Evolutionary conservation across 768 basidiomycete species (phyloP).

Genomic region (Auriscalpium orientale): DNA sequence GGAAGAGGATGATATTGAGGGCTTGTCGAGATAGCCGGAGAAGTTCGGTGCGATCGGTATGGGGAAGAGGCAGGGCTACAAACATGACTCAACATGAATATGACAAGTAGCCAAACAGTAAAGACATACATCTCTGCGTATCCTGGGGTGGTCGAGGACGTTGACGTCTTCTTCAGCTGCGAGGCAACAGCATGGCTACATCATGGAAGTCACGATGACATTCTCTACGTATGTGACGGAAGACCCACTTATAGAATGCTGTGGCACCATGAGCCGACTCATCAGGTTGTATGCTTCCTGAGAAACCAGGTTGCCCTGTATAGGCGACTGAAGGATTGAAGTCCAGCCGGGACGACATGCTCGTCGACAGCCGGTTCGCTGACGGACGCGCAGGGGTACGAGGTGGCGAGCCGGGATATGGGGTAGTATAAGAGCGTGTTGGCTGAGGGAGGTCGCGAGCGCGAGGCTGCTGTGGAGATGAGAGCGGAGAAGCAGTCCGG

Average conservation of each 20-base stretch:
- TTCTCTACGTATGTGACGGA: background rate
- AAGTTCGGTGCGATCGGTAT: no score
- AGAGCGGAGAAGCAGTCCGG: slow-evolving; percentile 14
- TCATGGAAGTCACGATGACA: background rate
- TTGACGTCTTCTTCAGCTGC: slow-evolving; percentile 22
- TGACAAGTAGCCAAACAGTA: no score
- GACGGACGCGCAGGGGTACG: background rate
- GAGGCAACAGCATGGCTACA: slow-evolving; percentile 48
- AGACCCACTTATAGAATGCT: slow-evolving; percentile 51
- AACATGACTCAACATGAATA: no score
- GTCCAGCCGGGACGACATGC: slow-evolving; percentile 6
- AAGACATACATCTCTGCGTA: slow-evolving; percentile 2
- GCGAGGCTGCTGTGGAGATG: slow-evolving; percentile 2
- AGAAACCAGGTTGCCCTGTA: slow-evolving; percentile 15
- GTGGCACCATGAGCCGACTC: slow-evolving; percentile 22
- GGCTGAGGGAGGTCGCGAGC: background rate
- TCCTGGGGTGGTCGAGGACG: background rate
- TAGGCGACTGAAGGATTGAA: slow-evolving; percentile 49
- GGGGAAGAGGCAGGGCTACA: no score
- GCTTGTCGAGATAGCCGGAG: no score
- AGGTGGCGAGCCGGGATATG: background rate
- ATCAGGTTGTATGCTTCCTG: slow-evolving; percentile 4
- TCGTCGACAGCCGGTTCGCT: background rate
- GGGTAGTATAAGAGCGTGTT: background rate
- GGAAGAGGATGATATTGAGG: no score